phyloP scores from a whole-genome alignment of 2,329 filamentous ascomycete genomes.

The Apiospora pterosperma region DNA sequence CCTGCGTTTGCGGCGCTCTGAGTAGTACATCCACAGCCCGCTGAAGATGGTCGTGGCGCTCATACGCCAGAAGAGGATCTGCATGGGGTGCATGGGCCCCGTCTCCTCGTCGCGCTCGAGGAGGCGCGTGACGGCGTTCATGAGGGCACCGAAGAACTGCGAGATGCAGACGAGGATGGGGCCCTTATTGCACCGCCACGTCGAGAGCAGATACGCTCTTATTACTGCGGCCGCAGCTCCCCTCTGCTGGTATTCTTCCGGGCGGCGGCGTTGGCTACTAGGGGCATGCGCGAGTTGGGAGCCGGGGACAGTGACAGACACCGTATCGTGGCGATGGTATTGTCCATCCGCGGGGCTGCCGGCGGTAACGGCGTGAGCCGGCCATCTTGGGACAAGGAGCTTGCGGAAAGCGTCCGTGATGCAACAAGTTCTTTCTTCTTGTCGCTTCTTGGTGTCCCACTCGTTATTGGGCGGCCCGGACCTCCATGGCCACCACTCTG shows the following conservation, averaged over 20 bases:
- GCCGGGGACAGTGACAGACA: neutral
- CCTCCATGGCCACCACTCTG: neutral
- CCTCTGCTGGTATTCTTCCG: slow-evolving; percentile 5
- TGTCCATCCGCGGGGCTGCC: neutral
- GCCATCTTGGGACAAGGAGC: slow-evolving; percentile 35
- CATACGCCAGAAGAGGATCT: slow-evolving; percentile 81
- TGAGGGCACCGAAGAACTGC: slow-evolving; percentile 78
- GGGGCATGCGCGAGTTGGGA: neutral
- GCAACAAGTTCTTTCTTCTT: neutral
- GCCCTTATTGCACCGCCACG: slow-evolving; percentile 59
- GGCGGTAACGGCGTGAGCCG: slow-evolving; percentile 14
- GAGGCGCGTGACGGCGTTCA: slow-evolving; percentile 79
- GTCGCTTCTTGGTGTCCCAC: neutral
- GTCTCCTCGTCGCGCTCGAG: slow-evolving; percentile 54
- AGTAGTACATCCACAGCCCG: slow-evolving; percentile 39
- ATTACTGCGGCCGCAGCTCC: neutral
- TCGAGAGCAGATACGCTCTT: slow-evolving; percentile 13
- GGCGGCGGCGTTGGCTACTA: neutral
- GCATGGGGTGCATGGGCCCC: slow-evolving; percentile 74
- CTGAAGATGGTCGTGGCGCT: slow-evolving; percentile 66
- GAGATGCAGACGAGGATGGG: slow-evolving; percentile 69
- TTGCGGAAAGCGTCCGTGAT: slow-evolving; percentile 29
- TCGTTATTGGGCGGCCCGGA: neutral
- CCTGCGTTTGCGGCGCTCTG: neutral
- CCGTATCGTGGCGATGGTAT: neutral